Evolutionary conservation across 2,329 filamentous ascomycete species (phyloP).

Genomic region (Fusarium solani-melongenae): DNA sequence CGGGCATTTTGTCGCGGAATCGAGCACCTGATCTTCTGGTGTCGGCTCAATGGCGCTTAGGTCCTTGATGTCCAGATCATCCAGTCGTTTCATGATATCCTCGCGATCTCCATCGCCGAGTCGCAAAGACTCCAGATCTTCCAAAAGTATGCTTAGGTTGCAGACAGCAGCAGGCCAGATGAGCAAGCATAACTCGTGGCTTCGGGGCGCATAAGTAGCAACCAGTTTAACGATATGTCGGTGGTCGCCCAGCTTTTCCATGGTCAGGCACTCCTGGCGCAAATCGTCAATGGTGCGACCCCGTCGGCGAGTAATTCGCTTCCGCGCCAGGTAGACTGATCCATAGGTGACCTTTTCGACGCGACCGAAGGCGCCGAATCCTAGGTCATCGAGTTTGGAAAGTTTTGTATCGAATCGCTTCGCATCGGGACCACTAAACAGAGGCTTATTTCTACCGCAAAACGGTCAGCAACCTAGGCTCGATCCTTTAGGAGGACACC

Average conservation of each 20-base stretch:
- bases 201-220: constrained; percentile 57
- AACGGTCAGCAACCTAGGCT: constrained; percentile 7
- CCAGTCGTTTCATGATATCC: constrained; percentile 53
- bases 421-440: constrained; percentile 46
- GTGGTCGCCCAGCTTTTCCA: constrained; percentile 58
- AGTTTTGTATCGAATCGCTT: constrained; percentile 50
- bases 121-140: constrained; percentile 56
- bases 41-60: constrained; percentile 49
- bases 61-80: constrained; percentile 52
- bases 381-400: constrained; percentile 50
- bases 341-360: constrained; percentile 57
- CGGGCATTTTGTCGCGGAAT: constrained; percentile 47
- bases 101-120: constrained; percentile 53
- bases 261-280: constrained; percentile 58
- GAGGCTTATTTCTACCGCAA: constrained; percentile 44
- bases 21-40: constrained; percentile 29
- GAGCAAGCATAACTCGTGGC: constrained; percentile 56
- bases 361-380: constrained; percentile 55
- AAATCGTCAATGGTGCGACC: constrained; percentile 54
- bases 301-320: constrained; percentile 53
- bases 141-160: constrained; percentile 55
- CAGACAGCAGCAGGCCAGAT: constrained; percentile 61
- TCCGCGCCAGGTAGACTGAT: constrained; percentile 57
- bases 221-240: constrained; percentile 60
- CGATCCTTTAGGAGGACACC: background rate